phyloP scores from a whole-genome alignment of 1,284 basidiomycete species.

The Porogramme epimiltina region DNA sequence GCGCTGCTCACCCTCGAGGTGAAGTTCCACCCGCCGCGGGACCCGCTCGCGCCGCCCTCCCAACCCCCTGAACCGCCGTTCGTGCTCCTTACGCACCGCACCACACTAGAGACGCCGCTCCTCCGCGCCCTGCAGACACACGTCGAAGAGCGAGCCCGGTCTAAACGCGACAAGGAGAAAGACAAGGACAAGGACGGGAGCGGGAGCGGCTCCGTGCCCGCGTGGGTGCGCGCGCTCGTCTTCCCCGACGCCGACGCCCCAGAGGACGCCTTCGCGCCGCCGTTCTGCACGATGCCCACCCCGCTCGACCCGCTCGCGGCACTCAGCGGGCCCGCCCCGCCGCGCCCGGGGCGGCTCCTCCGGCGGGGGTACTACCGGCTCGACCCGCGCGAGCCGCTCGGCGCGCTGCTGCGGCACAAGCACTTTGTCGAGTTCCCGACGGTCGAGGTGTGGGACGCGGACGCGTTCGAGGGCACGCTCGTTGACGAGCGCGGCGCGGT shows the following conservation, averaged over 20 bases:
- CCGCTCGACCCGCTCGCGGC: slow-evolving; percentile 38
- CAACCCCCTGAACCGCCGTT: slow-evolving; percentile 43
- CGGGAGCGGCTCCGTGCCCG: slow-evolving; percentile 38
- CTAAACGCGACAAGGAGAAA: slow-evolving; percentile 36
- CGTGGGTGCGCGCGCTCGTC: slow-evolving; percentile 58
- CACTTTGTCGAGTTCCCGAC: slow-evolving; percentile 82
- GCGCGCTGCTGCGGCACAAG: slow-evolving; percentile 53
- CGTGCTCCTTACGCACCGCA: slow-evolving; percentile 63
- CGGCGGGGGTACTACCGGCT: slow-evolving; percentile 57
- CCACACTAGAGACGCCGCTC: slow-evolving; percentile 52
- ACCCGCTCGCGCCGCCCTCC: slow-evolving; percentile 42
- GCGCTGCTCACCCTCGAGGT: slow-evolving; percentile 77
- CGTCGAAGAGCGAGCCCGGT: slow-evolving; percentile 40
- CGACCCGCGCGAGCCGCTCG: slow-evolving; percentile 50
- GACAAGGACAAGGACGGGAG: too few species aligned
- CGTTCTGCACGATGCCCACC: slow-evolving; percentile 61
- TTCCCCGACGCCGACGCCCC: slow-evolving; percentile 54
- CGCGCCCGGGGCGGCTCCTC: slow-evolving; percentile 31
- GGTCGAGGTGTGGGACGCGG: slow-evolving; percentile 70
- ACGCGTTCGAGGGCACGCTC: slow-evolving; percentile 56
- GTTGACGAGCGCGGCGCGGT: slow-evolving; percentile 53
- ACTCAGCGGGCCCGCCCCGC: slow-evolving; percentile 24
- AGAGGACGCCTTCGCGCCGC: slow-evolving; percentile 51
- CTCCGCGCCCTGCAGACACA: slow-evolving; percentile 49
- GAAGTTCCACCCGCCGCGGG: slow-evolving; percentile 53